Conservation (phyloP, 768 basidiomycete genomes). For the Xerocomellus chrysenteron region DNA sequence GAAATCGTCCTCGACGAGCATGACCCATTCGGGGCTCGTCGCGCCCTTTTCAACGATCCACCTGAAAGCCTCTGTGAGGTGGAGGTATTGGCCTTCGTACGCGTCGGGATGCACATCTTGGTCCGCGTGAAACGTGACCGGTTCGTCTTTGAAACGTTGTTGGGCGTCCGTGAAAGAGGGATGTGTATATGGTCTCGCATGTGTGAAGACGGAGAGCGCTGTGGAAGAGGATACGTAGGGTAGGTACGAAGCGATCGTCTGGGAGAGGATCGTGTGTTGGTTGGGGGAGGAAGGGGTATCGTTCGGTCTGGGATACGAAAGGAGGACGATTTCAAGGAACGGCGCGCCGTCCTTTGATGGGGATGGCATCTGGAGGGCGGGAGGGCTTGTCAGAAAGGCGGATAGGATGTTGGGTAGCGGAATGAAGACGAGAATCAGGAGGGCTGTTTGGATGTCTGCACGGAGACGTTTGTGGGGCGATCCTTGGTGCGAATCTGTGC, state of each 20-base stretch:
- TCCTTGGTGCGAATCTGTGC: background rate
- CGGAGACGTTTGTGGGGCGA: constrained; percentile 5
- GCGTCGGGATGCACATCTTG: constrained; percentile 28
- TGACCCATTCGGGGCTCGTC: constrained; percentile 39
- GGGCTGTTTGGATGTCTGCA: constrained; percentile 16
- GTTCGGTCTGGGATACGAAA: constrained; percentile 40
- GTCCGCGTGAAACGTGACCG: constrained; percentile 28
- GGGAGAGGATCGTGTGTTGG: constrained; percentile 30
- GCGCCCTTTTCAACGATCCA: constrained; percentile 30
- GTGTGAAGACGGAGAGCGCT: constrained; percentile 40
- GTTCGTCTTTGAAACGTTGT: constrained; percentile 24
- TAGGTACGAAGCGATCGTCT: constrained; percentile 38
- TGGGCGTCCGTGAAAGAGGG: constrained; percentile 32
- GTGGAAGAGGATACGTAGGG: constrained; percentile 33
- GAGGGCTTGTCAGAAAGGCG: background rate
- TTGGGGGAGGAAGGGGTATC: constrained; percentile 20
- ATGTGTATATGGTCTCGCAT: constrained; percentile 27
- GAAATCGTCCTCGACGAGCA: constrained; percentile 46
- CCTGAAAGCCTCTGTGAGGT: constrained; percentile 41
- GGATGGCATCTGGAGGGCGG: constrained; percentile 8
- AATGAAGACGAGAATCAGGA: constrained; percentile 21
- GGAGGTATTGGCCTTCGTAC: constrained; percentile 37
- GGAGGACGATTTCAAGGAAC: constrained; percentile 40
- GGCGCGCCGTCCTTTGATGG: constrained; percentile 24
- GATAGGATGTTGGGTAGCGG: constrained; percentile 2